Conservation (phyloP, 2,329 filamentous ascomycete genomes). For the Phialophora tarda region DNA sequence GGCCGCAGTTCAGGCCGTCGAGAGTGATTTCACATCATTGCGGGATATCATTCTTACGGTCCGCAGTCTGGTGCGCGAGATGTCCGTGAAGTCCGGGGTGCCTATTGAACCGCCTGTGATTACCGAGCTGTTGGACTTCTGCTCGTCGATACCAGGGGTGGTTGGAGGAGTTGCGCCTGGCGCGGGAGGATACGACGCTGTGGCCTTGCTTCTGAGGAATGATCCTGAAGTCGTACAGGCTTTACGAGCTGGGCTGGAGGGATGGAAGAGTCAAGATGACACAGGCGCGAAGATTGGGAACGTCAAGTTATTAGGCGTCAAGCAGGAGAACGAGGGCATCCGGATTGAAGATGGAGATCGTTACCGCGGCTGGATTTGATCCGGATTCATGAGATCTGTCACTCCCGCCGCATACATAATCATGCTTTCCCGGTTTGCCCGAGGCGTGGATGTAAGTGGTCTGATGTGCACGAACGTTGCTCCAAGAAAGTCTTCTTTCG, state of each 20-base stretch:
- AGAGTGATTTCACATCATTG: slow-evolving; percentile 60
- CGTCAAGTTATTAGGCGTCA: slow-evolving; percentile 53
- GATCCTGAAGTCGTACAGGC: slow-evolving; percentile 66
- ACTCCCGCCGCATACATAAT: slow-evolving; percentile 1
- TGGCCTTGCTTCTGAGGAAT: slow-evolving; percentile 79
- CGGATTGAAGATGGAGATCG: slow-evolving; percentile 48
- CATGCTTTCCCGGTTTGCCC: background rate
- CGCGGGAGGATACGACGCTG: slow-evolving; percentile 90
- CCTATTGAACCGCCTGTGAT: slow-evolving; percentile 89
- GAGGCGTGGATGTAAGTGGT: background rate
- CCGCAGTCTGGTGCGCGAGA: slow-evolving; percentile 69
- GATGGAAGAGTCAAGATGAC: slow-evolving; percentile 63
- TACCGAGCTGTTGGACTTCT: slow-evolving; percentile 79
- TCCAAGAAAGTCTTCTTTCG: too few relatives aligned
- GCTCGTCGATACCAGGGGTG: slow-evolving; percentile 74
- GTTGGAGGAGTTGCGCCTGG: slow-evolving; percentile 92
- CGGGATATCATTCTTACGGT: slow-evolving; percentile 58
- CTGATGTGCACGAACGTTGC: background rate
- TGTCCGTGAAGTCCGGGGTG: slow-evolving; percentile 75
- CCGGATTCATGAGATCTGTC: background rate
- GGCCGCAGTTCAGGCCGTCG: slow-evolving; percentile 53
- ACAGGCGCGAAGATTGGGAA: slow-evolving; percentile 53
- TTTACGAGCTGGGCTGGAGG: slow-evolving; percentile 66
- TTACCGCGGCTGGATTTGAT: slow-evolving; percentile 48
- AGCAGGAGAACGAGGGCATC: slow-evolving; percentile 54